These are phyloP conservation scores for Alternaria triticimaculans DNA, from an alignment of 2,329 filamentous ascomycete species.

Conservation along the genomic window DNA sequence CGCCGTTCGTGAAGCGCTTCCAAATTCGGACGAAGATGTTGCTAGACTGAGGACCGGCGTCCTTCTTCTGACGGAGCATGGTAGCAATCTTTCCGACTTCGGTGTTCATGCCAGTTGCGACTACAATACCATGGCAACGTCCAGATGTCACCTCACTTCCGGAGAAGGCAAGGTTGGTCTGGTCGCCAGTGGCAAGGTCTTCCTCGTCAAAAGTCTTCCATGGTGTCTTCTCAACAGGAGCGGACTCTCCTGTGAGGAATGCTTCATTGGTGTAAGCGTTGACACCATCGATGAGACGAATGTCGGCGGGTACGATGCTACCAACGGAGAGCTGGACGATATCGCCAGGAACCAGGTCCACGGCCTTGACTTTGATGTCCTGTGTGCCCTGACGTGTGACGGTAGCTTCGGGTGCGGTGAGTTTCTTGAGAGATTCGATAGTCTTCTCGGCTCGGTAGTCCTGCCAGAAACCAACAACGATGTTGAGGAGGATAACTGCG, in stretches of 20 bases:
- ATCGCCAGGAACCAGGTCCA: slow-evolving; percentile 49
- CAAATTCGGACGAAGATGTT: slow-evolving; percentile 43
- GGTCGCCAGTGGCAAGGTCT: slow-evolving; percentile 67
- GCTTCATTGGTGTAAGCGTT: slow-evolving; percentile 80
- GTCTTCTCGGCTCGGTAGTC: slow-evolving; percentile 55
- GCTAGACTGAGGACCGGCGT: slow-evolving; percentile 58
- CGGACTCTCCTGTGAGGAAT: slow-evolving; percentile 74
- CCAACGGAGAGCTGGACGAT: slow-evolving; percentile 55
- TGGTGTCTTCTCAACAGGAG: slow-evolving; percentile 71
- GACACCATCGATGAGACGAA: slow-evolving; percentile 68
- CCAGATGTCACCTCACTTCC: slow-evolving; percentile 76
- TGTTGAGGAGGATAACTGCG: slow-evolving; percentile 71
- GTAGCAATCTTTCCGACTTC: slow-evolving; percentile 79
- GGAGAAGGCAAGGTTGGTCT: slow-evolving; percentile 73
- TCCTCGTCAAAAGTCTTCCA: slow-evolving; percentile 58
- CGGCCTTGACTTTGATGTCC: slow-evolving; percentile 46
- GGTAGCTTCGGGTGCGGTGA: slow-evolving; percentile 49
- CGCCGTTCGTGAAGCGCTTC: slow-evolving; percentile 43
- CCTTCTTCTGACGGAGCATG: slow-evolving; percentile 67
- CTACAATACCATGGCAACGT: slow-evolving; percentile 71
- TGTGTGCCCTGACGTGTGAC: slow-evolving; percentile 46
- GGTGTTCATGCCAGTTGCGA: slow-evolving; percentile 74
- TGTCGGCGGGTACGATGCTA: slow-evolving; percentile 71
- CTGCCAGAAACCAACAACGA: slow-evolving; percentile 66
- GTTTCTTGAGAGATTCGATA: slow-evolving; percentile 50